Base-by-base conservation (phyloP, 768 basidiomycete species). In the Suillus lakei region DNA sequence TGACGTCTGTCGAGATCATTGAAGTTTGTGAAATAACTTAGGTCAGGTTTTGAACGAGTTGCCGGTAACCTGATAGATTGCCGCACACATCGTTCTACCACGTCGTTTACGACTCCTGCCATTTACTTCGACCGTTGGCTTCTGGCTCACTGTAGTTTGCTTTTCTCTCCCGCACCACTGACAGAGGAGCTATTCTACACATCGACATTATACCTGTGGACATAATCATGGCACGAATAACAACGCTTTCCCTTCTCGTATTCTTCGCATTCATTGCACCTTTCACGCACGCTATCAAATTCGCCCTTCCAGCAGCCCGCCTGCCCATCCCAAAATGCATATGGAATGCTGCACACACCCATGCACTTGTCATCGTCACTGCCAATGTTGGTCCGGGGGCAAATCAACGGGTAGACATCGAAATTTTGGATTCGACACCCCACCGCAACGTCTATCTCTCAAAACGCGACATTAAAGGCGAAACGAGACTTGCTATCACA, bases 401-500 rank as follows among this genome's bases (percentile, higher is more conserved):
- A 0, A 83, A 85, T 70, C 96, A 97, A 78, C 87, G 95, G 26
- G 84, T 96, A 41, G 98, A 99, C 82, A 85, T 99, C 68, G 95
- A 98, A 74, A 95, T 99, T 67, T 80, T 98, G 59, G 97, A 99
- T 78, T 93, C 94, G 23, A 90, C 89, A 51, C 83, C 89, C 28
- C 85, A 90, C 72, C 87, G 88, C 71, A 98, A 98, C 76, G 88
- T 96, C 12, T 99, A 98, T 76, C 82, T 98, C 69, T 90, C 87
- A 73, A 99, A 99, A 81, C 88, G 82, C 76, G 88, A 88, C 44
- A 91, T 99, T 73, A 92, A 89, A 63, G 94, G 86, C 7, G 97
- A 99, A 83, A 93, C 96, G n/a, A 84, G 97, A 72, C 83, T 99
- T 66, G 97, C 97, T 12, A 85, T 99, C 68, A 99, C 97, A 3